These are phyloP conservation scores for Davidsoniella neocaledoniae DNA, from an alignment of 2,329 filamentous ascomycete genomes.

Conservation along the genomic window DNA sequence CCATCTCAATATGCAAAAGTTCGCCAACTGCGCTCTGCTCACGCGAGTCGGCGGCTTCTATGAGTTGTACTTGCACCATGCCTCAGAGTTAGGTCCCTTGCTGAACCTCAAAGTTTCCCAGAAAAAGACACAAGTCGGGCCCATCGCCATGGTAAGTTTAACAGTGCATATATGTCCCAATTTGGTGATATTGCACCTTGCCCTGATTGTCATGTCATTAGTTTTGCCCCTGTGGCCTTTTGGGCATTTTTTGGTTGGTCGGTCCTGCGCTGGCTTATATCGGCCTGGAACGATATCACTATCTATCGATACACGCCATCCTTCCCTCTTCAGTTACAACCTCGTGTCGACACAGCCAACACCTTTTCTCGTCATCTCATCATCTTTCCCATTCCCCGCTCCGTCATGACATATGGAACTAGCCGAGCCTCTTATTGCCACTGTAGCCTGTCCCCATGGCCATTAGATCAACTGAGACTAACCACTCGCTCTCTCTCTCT, in stretches of 20 bases:
- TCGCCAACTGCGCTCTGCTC: slow-evolving; percentile 75
- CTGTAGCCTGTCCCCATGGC: too few species aligned
- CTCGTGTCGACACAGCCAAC: too few species aligned
- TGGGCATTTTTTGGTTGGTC: too few species aligned
- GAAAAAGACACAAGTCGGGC: slow-evolving; percentile 62
- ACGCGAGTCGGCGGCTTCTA: slow-evolving; percentile 94
- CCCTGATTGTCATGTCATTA: background rate
- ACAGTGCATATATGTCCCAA: background rate
- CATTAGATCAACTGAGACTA: background rate
- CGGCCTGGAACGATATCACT: too few species aligned
- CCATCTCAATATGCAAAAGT: slow-evolving; percentile 75
- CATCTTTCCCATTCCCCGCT: too few species aligned
- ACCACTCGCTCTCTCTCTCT: background rate
- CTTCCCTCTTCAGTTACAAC: too few species aligned
- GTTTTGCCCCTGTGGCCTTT: too few species aligned
- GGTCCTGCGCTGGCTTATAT: too few species aligned
- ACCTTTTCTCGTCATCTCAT: too few species aligned
- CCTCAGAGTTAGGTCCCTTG: slow-evolving; percentile 70
- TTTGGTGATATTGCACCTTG: background rate
- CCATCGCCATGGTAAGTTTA: slow-evolving; percentile 62
- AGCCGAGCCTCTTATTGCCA: too few species aligned
- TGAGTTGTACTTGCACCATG: slow-evolving; percentile 94
- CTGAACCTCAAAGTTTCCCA: slow-evolving; percentile 74
- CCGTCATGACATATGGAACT: too few species aligned
- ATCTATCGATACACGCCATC: too few species aligned